Evolutionary conservation across 192 early-diverging fungal genomes (phyloP), one percentile per base, ranked within the genome.

Genomic region (Backusella westeae): DNA sequence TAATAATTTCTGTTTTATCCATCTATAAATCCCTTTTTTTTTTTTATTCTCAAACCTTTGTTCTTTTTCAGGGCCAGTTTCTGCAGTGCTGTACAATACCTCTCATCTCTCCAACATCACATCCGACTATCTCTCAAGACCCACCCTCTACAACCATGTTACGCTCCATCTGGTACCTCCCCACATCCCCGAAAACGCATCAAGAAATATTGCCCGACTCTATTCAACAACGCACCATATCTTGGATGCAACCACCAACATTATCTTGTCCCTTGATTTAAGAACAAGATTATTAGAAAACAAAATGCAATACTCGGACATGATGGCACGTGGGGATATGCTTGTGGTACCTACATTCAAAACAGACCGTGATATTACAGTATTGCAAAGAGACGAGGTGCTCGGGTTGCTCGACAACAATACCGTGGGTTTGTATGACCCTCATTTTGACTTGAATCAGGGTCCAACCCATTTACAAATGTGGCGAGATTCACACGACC

Each of bases 281-380:
- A 79, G 52, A 12, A 72, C 72, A 44, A 86, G 80, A 6, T 72
- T 85, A 67, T 56, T 72, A 4, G 72, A 80, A 10, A 85, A 81
- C 59, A 75, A 76, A 14, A 80, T 75, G 32, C 67, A 41, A 34
- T 83, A 82, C 46, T 36, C 72, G 15, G 74, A 80, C 10, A 79
- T 85, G 35, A 71, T 88, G 34, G 73, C 72, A 15, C 34, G 81
- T 6, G 85, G 86, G n/a, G 85, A 90, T 75, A 77, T 90, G 35
- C 76, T 90, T 77, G 82, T 88, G 1, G 52, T 90, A 1, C 89
- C 89, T 63, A 82, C 82, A 36, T 90, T 90, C 67, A 80, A 67
- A 17, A 81, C 17, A 32, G 17, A 34, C 4, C 7, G 26, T 19
- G 23, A 26, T 3, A 32, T 3, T 4, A 71, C 17, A 1, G 42